Evolutionary conservation across 2,329 filamentous ascomycete genomes (phyloP), one percentile per base, ranked within the genome.

Genomic region (Alternaria burnsii): DNA sequence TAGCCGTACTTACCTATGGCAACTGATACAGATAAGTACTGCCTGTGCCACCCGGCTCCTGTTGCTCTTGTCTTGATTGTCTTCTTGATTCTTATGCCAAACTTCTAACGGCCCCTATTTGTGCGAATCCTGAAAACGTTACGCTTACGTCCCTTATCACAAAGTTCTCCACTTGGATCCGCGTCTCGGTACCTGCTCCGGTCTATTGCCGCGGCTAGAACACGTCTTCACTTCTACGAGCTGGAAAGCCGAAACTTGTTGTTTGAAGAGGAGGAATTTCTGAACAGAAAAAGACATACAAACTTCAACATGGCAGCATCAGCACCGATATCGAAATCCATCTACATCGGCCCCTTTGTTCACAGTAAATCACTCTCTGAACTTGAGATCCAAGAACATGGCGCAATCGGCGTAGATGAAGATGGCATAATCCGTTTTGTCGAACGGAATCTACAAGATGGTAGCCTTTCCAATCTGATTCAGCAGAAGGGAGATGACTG

Each of bases 281-380:
- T 26, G 5, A 26, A 36, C 43, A 3, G 20, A 16, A 20, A 53
- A 4, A 18, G 3, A 16, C 10, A 7, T n/a, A 22, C 10, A 4
- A 20, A 10, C 22, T 18, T 20, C 57, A 68, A 42, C 30, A 78
- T 77, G 73, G 71, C 74, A 3, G 73, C 75, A 5, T 75, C 74
- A 36, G 47, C 63, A 16, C 55, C 70, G 2, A 71, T 77, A 26
- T 38, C 56, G 9, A 71, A 68, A 59, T 76, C 79, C 0, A 72
- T 91, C 46, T 91, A 88, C 69, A 63, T 83, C 20, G 89, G 89
- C 12, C 83, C 86, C 0, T 90, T 91, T 70, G 84, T 89, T 12
- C 86, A 90, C 71, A 86, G 75, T 72, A 81, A 73, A 70, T 82
- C 73, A 22, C 76, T 81, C 52, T 78, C 77, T 12, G 77, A 81